Evolutionary conservation across 2,329 filamentous ascomycete genomes (phyloP), one percentile per base, ranked within the genome.

Genomic region (Exserohilum rostratum): DNA sequence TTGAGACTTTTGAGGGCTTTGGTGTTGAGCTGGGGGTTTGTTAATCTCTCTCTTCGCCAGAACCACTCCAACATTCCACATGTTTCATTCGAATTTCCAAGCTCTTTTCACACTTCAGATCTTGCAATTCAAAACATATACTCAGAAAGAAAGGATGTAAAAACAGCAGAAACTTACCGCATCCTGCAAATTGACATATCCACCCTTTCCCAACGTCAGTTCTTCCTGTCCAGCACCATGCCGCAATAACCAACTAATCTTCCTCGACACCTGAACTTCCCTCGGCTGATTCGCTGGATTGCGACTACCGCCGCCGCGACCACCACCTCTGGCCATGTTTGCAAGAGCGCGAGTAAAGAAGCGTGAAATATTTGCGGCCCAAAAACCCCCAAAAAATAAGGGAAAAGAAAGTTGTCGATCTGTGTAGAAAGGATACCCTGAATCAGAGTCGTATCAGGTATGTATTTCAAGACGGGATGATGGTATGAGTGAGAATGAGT

Each of bases 1-100:
- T 90, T 82, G 9, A 96, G 81, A 3, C 84, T 85, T 59, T 84
- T 85, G 50, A 97, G 76, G 39, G 81, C 83, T 46, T 79, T 79
- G 72, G 84, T 86, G 66, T 77, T 76, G 31, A 89, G 78, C 81
- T 85, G 58, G 15, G n/a, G 7, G 13, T 6, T 45, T 25, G 22
- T 47, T 61, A 20, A 63, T 53, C 22, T 33, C 25, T 1, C 17
- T 34, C 2, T 12, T 5, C 29, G 3, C n/a, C n/a, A 17, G n/a
- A 42, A 42, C 15, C 17, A 38, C 6, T 20, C 10, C 10, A 37
- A 38, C 17, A 25, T 25, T 25, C 22, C 22, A 25, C n/a, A n/a
- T n/a, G n/a, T n/a, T n/a, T n/a, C n/a, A n/a, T n/a, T n/a, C n/a
- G n/a, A n/a, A n/a, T n/a, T n/a, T n/a, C n/a, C n/a, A n/a, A n/a